Conservation (phyloP, 2,329 filamentous ascomycete genomes). For the Fusarium sp. region DNA sequence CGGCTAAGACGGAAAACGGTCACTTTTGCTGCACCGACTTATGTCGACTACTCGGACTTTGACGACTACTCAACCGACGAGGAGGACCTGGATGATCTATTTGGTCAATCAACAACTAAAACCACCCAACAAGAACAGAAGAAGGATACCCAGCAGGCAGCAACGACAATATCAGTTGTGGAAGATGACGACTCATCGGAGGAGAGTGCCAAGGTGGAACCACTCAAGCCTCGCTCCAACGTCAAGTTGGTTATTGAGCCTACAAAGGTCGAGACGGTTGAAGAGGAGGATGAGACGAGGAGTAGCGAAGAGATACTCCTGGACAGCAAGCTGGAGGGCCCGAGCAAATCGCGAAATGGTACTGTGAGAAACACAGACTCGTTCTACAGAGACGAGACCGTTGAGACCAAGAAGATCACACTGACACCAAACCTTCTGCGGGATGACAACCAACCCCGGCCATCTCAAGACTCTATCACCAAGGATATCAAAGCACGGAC, state of each 20-base stretch:
- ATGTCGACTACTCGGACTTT: slow-evolving; percentile 87
- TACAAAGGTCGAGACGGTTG: slow-evolving; percentile 47
- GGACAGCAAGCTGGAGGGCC: slow-evolving; percentile 62
- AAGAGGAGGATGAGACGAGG: slow-evolving; percentile 48
- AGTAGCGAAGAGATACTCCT: slow-evolving; percentile 76
- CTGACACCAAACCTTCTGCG: slow-evolving; percentile 91
- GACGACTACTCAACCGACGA: slow-evolving; percentile 90
- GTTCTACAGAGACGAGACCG: slow-evolving; percentile 95
- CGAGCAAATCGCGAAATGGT: slow-evolving; percentile 80
- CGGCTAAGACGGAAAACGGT: slow-evolving; percentile 87
- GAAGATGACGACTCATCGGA: slow-evolving; percentile 53
- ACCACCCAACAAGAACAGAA: slow-evolving; percentile 44
- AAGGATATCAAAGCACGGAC: slow-evolving; percentile 66
- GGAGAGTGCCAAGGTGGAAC: slow-evolving; percentile 66
- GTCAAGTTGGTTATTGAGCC: slow-evolving; percentile 47
- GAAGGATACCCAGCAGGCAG: slow-evolving; percentile 42
- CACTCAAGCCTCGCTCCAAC: slow-evolving; percentile 60
- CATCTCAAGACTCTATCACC: slow-evolving; percentile 59
- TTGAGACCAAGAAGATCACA: slow-evolving; percentile 97
- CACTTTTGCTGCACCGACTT: slow-evolving; percentile 85
- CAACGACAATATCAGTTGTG: slow-evolving; percentile 44
- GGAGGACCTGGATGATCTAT: slow-evolving; percentile 60
- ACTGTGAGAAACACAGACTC: slow-evolving; percentile 93
- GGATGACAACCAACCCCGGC: slow-evolving; percentile 74
- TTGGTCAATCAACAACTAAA: slow-evolving; percentile 45